Percentiles rank a stretch among this genome's conserved stretches.
phyloP scores from a whole-genome alignment of 2,329 filamentous ascomycete genomes.

The Penicillium concentricum region DNA sequence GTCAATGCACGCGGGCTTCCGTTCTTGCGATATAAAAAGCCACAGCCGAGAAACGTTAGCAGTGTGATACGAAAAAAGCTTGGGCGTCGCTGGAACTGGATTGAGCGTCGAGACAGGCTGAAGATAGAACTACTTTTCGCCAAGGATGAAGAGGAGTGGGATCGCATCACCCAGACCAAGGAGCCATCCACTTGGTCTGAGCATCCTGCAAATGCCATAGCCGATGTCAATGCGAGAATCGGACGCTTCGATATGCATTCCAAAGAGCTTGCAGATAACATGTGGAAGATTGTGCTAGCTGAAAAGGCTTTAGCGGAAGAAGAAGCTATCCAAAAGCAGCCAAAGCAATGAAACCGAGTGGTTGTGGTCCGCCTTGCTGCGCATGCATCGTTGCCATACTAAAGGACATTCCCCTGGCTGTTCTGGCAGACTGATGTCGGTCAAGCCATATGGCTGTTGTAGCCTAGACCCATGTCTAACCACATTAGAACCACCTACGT shows the following conservation, averaged over 20 bases:
- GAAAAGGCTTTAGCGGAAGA: conserved; percentile 39
- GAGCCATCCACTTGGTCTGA: conserved; percentile 27
- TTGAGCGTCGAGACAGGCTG: conserved; percentile 34
- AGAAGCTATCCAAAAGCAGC: neutral
- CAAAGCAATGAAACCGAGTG: neutral
- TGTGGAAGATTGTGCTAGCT: conserved; percentile 43
- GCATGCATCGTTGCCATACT: neutral
- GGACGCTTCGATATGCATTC: conserved; percentile 28
- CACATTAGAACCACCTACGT: neutral
- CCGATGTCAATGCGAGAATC: conserved; percentile 26
- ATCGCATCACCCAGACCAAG: conserved; percentile 29
- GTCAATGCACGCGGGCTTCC: conserved; percentile 45
- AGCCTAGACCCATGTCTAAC: too few relatives aligned
- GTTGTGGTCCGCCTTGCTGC: neutral
- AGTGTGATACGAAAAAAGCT: conserved; percentile 38
- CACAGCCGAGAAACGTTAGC: conserved; percentile 42
- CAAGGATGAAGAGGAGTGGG: conserved; percentile 45
- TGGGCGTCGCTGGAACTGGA: conserved; percentile 34
- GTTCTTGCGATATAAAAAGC: conserved; percentile 47
- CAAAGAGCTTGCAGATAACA: conserved; percentile 29
- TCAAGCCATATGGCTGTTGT: neutral
- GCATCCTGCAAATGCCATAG: conserved; percentile 18
- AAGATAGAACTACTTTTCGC: conserved; percentile 32
- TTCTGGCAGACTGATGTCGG: neutral
- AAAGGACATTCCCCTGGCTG: neutral